Conservation (phyloP, 2,329 filamentous ascomycete genomes). For the Aspergillus ochraceus region DNA sequence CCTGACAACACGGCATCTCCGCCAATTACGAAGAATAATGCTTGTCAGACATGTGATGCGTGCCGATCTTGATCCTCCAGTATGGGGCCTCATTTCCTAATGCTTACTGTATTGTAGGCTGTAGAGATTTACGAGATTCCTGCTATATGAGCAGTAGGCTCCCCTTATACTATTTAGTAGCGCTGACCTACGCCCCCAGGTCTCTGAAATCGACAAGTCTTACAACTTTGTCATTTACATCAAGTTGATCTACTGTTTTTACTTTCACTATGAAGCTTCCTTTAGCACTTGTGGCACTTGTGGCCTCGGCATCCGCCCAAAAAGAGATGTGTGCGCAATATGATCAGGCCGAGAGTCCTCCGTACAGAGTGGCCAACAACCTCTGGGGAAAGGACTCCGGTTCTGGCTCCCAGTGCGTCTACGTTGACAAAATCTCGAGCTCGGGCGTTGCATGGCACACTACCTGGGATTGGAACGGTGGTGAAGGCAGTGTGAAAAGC, state of each 20-base stretch:
- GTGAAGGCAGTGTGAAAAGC: constrained; percentile 40
- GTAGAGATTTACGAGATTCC: not conserved
- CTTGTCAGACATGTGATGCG: not conserved
- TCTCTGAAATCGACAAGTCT: not conserved
- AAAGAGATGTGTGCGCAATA: not conserved
- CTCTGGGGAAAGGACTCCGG: constrained; percentile 45
- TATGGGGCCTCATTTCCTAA: not conserved
- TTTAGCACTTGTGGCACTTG: not conserved
- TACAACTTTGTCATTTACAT: not conserved
- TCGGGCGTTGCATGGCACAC: constrained; percentile 40
- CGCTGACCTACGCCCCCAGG: not conserved
- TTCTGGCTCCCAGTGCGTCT: constrained; percentile 42
- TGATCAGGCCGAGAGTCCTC: no score
- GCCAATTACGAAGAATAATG: not conserved
- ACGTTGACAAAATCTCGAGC: constrained; percentile 31
- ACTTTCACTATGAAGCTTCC: not conserved
- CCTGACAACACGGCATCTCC: not conserved
- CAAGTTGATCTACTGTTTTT: no score
- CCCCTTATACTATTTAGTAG: not conserved
- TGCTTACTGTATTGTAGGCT: not conserved
- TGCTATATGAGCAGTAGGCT: no score
- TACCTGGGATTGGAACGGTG: constrained; percentile 43
- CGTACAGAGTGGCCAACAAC: constrained; percentile 37
- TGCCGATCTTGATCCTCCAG: not conserved
- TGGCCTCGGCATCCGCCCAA: not conserved